These are phyloP conservation scores for Arachis stenosperma DNA, from an alignment of 306 rosid species.

Conservation along the genomic window DNA sequence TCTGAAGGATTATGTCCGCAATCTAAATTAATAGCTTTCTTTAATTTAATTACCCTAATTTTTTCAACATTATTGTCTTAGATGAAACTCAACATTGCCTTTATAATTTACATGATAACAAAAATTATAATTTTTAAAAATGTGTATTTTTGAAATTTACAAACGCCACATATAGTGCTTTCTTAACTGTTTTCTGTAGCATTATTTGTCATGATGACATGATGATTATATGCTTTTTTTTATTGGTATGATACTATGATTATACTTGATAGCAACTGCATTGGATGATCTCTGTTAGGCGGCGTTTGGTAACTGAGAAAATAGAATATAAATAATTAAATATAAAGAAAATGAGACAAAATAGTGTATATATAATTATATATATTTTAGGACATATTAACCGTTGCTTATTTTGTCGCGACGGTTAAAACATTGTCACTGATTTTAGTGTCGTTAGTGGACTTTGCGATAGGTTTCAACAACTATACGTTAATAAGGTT, in stretches of 20 bases:
- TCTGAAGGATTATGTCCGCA: constrained; percentile 21
- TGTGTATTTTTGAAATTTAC: not conserved
- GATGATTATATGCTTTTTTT: not conserved
- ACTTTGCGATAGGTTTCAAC: no score
- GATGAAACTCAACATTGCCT: not conserved
- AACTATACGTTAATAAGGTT: no score
- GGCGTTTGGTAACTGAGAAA: no score
- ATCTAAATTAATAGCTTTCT: not conserved
- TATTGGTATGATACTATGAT: not conserved
- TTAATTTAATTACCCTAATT: not conserved
- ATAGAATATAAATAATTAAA: no score
- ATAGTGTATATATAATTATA: no score
- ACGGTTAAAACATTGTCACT: no score
- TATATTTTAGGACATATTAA: no score
- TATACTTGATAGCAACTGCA: not conserved
- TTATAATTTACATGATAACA: no score
- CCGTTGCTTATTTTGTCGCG: no score
- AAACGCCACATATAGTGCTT: constrained; percentile 36
- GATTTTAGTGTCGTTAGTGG: no score
- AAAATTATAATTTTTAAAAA: no score
- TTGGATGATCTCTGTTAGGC: not conserved
- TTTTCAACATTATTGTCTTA: not conserved
- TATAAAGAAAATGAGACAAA: no score
- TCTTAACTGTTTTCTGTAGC: not conserved
- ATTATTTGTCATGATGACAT: not conserved